Percentiles rank a stretch among this genome's conserved stretches.
Evolutionary conservation across 1,139 yeast genomes (phyloP).

Genomic region (Geotrichum fermentans): DNA sequence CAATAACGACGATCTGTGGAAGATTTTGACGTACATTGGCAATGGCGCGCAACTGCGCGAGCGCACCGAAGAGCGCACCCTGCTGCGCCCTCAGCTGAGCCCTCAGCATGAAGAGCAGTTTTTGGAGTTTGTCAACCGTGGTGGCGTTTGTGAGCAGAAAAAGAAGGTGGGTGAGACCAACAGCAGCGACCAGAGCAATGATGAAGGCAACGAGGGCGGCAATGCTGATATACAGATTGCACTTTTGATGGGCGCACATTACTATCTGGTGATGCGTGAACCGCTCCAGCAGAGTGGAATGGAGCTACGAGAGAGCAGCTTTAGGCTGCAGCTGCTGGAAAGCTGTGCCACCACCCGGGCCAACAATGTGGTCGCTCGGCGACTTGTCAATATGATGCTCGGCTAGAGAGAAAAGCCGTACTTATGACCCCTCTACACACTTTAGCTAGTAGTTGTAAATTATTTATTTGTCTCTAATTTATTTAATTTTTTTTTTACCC

Average conservation of each 20-base stretch:
- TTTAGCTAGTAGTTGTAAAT: background rate
- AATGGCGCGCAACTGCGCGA: background rate
- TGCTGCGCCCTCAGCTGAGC: background rate
- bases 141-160: background rate
- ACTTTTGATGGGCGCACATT: constrained; percentile 21
- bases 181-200: background rate
- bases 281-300: background rate
- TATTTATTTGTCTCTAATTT: background rate
- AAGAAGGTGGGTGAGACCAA: too few relatives aligned
- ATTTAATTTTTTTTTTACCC: background rate
- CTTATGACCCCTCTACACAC: background rate
- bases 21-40: background rate
- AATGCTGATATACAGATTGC: constrained; percentile 14
- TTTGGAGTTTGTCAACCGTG: constrained; percentile 3
- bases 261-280: constrained; percentile 12
- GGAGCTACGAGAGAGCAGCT: constrained; percentile 2
- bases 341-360: background rate
- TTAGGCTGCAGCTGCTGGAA: constrained; percentile 18
- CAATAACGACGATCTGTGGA: background rate
- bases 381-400: constrained; percentile 23
- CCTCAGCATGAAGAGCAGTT: background rate
- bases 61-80: background rate
- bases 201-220: background rate
- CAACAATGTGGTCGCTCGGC: constrained; percentile 19
- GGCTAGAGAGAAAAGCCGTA: constrained; percentile 2